phyloP scores from a whole-genome alignment of 2,329 filamentous ascomycete genomes.

The Penicillium nordicum region DNA sequence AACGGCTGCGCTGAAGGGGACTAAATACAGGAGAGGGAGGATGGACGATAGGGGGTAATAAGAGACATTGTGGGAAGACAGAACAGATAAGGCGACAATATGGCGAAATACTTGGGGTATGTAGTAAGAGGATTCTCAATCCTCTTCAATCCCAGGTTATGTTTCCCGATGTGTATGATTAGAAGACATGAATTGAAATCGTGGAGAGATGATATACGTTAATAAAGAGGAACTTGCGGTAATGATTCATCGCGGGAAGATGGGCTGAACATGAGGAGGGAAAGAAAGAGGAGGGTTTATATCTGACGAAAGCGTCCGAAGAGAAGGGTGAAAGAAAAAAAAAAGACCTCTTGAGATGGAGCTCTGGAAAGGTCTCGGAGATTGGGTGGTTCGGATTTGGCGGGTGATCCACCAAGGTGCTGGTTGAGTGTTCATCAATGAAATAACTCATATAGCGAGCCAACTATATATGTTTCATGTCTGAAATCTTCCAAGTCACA shows the following conservation, averaged over 20 bases:
- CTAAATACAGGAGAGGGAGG: constrained; percentile 22
- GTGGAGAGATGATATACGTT: constrained; percentile 5
- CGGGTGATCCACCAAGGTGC: not conserved
- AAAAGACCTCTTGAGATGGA: not conserved
- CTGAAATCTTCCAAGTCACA: not conserved
- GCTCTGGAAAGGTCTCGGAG: not conserved
- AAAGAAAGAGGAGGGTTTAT: not conserved
- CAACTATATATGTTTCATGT: not conserved
- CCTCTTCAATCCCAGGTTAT: constrained; percentile 1
- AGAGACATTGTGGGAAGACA: constrained; percentile 6
- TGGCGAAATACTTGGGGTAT: not conserved
- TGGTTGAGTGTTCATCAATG: not conserved
- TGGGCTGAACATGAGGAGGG: not conserved
- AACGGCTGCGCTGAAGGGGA: constrained; percentile 28
- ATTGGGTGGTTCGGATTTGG: not conserved
- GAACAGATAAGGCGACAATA: constrained; percentile 10
- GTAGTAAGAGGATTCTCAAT: not conserved
- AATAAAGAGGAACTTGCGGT: constrained; percentile 1
- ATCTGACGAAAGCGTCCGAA: not conserved
- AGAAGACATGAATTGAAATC: constrained; percentile 6
- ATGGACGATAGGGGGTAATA: constrained; percentile 7
- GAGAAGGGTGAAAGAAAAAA: not conserved
- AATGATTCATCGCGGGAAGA: not conserved
- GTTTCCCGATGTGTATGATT: constrained; percentile 10
- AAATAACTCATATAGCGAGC: not conserved